A percentile compares a stretch with the other conserved stretches of the same genome.
phyloP scores from a whole-genome alignment of 2,329 filamentous ascomycete species.

The Ophiostoma novo-ulmi region DNA sequence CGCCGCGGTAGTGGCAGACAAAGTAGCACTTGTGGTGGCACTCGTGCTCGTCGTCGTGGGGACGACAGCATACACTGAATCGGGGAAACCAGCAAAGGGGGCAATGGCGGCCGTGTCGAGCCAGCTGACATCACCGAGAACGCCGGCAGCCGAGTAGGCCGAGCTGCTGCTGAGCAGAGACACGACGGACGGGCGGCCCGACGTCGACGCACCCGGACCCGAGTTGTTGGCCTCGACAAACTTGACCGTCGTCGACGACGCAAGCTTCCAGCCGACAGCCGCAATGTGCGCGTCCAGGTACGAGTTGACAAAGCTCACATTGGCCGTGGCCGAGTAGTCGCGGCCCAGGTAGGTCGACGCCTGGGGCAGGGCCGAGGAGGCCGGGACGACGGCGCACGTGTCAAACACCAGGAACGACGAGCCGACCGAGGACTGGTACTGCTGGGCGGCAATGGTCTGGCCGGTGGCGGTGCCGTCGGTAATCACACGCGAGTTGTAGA shows the following conservation, averaged over 20 bases:
- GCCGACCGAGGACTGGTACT: conserved; percentile 32
- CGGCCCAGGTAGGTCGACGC: conserved; percentile 46
- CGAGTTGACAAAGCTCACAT: conserved; percentile 43
- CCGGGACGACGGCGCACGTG: conserved; percentile 46
- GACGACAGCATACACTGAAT: background rate
- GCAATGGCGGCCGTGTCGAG: background rate
- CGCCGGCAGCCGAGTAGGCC: conserved; percentile 35
- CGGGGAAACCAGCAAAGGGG: background rate
- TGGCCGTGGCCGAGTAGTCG: conserved; percentile 44
- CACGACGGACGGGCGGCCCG: conserved; percentile 34
- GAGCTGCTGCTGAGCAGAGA: conserved; percentile 32
- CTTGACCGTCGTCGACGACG: conserved; percentile 36
- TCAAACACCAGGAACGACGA: conserved; percentile 26
- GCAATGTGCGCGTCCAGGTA: conserved; percentile 53
- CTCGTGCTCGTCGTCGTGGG: background rate
- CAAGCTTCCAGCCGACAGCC: conserved; percentile 48
- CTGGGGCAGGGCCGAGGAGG: conserved; percentile 39
- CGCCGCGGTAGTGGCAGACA: background rate
- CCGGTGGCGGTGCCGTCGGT: conserved; percentile 32
- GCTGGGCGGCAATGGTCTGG: conserved; percentile 34
- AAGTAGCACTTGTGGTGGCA: background rate
- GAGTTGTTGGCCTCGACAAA: conserved; percentile 54
- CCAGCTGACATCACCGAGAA: background rate
- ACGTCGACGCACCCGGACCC: conserved; percentile 42
- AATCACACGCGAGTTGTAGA: conserved; percentile 37